Base-by-base conservation (phyloP, 2,329 filamentous ascomycete species). In the Aspergillus flavus region DNA sequence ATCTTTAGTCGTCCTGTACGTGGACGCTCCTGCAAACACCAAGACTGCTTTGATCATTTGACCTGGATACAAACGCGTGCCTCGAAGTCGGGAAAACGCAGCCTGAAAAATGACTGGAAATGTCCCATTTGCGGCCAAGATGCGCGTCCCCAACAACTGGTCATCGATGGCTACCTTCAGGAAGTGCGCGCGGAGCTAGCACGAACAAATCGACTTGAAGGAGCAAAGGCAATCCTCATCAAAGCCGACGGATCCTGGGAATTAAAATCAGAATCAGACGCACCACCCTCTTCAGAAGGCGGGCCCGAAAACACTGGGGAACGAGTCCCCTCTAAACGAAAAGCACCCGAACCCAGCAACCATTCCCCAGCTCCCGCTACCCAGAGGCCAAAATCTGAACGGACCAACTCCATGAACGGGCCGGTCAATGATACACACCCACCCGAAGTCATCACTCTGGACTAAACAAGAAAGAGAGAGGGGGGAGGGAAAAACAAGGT, bases 11-110 rank as follows among this genome's bases (percentile, higher is more conserved):
- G 85, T 0, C 94, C 95, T 1, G 92, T 89, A 2, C 89, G 94
- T 32, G 89, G 92, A 30, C 80, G 72, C 9, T 70, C 76, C 3
- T 99, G 95, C 75, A 81, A 81, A 28, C 94, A 99, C 73, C 81
- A 90, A 41, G 92, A 97, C 73, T 97, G 93, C 73, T 97, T 98
- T 73, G 94, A 98, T 74, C 86, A 97, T 9, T 85, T 91, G 23
- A 94, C 87, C 0, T 98, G 92, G 81, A 84, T 99, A 10, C 77
- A 82, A 16, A 92, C 90, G 6, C 87, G 92, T 19, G 74, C 69
- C 26, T 77, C 74, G 28, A 79, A 75, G 48, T 81, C 82, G 6
- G 78, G 79, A 16, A 84, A 83, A 64, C 74, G 78, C 28, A 65
- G 69, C 26, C 58, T 75, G 57, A 69, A 74, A 45, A 83, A 83